Evolutionary conservation across 2,329 filamentous ascomycete species (phyloP).

Genomic region (Catunica adiposa): DNA sequence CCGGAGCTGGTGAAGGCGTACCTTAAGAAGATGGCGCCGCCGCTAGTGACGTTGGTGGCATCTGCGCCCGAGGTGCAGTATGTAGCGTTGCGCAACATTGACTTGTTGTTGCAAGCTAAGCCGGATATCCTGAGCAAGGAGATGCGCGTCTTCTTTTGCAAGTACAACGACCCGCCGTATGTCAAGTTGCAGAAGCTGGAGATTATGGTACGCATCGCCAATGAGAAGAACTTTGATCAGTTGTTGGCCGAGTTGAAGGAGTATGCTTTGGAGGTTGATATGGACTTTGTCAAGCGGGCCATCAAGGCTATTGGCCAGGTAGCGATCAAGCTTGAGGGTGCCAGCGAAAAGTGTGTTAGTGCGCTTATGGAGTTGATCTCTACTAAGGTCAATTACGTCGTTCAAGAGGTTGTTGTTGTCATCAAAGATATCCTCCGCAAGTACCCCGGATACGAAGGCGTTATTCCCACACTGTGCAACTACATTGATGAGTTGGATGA

Average conservation of each 20-base stretch:
- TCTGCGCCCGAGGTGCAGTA: conserved; percentile 96
- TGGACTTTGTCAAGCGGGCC: conserved; percentile 92
- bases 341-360: conserved; percentile 90
- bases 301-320: conserved; percentile 95
- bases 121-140: conserved; percentile 95
- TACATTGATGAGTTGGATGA: conserved; percentile 96
- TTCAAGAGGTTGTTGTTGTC: conserved; percentile 95
- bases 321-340: conserved; percentile 93
- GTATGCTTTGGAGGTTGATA: conserved; percentile 94
- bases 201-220: conserved; percentile 98
- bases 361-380: conserved; percentile 85
- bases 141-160: conserved; percentile 97
- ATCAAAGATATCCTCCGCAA: conserved; percentile 98
- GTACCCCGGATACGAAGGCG: conserved; percentile 93
- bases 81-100: conserved; percentile 89
- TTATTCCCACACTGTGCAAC: conserved; percentile 90
- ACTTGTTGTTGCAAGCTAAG: conserved; percentile 85
- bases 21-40: conserved; percentile 96
- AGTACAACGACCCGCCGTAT: conserved; percentile 97
- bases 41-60: conserved; percentile 81
- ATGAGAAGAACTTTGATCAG: conserved; percentile 91
- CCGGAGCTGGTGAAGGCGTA: conserved; percentile 69
- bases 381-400: conserved; percentile 97
- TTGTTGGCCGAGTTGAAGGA: conserved; percentile 88
- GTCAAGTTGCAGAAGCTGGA: conserved; percentile 96